These are phyloP conservation scores for Pythium monospermum DNA, from an alignment of 352 stramenopile species.

Conservation along the genomic window DNA sequence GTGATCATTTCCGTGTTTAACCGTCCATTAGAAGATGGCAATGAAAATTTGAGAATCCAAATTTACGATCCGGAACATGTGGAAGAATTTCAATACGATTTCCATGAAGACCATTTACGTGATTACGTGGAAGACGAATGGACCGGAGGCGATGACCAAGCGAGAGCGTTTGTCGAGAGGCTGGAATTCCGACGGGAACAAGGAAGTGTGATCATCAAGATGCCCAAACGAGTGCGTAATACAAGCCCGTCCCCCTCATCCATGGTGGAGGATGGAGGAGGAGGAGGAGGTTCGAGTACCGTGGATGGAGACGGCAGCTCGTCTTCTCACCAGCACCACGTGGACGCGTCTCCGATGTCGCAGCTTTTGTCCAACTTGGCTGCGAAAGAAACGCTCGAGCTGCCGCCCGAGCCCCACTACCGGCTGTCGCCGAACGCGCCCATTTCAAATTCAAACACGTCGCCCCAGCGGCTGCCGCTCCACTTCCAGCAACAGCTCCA, in stretches of 20 bases:
- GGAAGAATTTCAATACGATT: constrained; percentile 76
- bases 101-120: constrained; percentile 54
- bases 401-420: constrained; percentile 23
- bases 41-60: constrained; percentile 63
- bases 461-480: background rate
- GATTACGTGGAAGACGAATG: constrained; percentile 45
- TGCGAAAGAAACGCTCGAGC: constrained; percentile 11
- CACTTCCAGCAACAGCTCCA: constrained; percentile 7
- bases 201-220: constrained; percentile 60
- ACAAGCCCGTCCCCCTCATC: no score
- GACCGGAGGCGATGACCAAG: constrained; percentile 32
- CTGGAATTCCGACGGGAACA: constrained; percentile 61
- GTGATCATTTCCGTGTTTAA: constrained; percentile 67
- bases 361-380: constrained; percentile 17
- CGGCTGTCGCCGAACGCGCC: constrained; percentile 18
- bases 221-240: no score
- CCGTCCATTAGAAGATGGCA: constrained; percentile 60
- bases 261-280: no score
- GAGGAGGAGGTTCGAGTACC: no score
- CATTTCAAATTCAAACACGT: no score
- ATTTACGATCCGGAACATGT: constrained; percentile 70
- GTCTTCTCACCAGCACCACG: no score
- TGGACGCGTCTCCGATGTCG: constrained; percentile 13
- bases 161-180: constrained; percentile 37
- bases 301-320: no score